Conservation (phyloP, 2,329 filamentous ascomycete species). For the Aspergillus unguis region DNA sequence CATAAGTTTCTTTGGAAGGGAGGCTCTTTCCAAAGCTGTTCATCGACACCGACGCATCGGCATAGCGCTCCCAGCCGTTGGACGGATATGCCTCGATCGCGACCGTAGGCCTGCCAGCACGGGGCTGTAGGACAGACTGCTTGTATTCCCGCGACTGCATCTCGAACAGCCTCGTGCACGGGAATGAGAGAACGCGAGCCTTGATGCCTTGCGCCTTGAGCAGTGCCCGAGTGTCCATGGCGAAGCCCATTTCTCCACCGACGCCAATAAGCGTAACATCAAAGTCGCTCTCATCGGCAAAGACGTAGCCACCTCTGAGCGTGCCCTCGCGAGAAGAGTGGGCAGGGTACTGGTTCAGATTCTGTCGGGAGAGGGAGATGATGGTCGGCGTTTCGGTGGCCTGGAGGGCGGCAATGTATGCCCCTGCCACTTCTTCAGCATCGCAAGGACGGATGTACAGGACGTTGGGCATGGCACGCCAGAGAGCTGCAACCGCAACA, state of each 20-base stretch:
- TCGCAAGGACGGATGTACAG: slow-evolving; percentile 12
- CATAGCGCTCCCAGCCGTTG: slow-evolving; percentile 51
- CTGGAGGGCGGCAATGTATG: slow-evolving; percentile 9
- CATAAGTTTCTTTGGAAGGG: slow-evolving; percentile 22
- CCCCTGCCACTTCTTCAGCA: slow-evolving; percentile 11
- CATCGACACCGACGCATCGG: slow-evolving; percentile 47
- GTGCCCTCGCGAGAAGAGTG: slow-evolving; percentile 39
- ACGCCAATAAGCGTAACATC: slow-evolving; percentile 48
- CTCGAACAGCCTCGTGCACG: slow-evolving; percentile 49
- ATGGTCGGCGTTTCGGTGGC: slow-evolving; percentile 9
- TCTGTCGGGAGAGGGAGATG: slow-evolving; percentile 4
- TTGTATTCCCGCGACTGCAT: slow-evolving; percentile 44
- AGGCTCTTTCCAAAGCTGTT: slow-evolving; percentile 42
- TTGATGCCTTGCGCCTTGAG: slow-evolving; percentile 24
- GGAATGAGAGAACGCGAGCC: slow-evolving; percentile 48
- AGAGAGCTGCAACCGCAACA: slow-evolving; percentile 7
- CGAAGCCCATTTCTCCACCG: slow-evolving; percentile 48
- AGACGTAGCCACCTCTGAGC: slow-evolving; percentile 41
- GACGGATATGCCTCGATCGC: slow-evolving; percentile 49
- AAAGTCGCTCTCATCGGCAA: slow-evolving; percentile 30
- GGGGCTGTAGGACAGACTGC: slow-evolving; percentile 36
- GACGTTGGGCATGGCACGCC: slow-evolving; percentile 16
- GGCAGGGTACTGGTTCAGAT: slow-evolving; percentile 18
- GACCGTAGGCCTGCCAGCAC: slow-evolving; percentile 36
- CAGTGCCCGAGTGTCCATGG: slow-evolving; percentile 40